Evolutionary conservation across 306 rosid species (phyloP).

Genomic region (Medicago arabica): DNA sequence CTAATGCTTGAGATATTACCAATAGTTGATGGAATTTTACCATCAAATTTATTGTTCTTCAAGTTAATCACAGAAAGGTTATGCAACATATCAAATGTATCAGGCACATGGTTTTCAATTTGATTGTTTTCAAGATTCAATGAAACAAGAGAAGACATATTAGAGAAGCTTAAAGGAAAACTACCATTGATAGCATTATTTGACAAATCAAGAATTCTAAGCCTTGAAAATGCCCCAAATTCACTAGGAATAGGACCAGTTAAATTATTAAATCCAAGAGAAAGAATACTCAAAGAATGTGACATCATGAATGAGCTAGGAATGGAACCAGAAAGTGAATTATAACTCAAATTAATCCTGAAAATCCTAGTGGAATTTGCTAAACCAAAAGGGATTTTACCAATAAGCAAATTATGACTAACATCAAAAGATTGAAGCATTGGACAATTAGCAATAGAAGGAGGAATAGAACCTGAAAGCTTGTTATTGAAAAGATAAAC

Average conservation of each 20-base stretch:
- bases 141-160: conserved; percentile 62
- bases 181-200: conserved; percentile 76
- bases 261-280: neutral
- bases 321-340: conserved; percentile 78
- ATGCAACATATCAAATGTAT: conserved; percentile 53
- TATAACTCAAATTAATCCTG: conserved; percentile 81
- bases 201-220: conserved; percentile 74
- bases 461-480: conserved; percentile 83
- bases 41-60: conserved; percentile 65
- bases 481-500: conserved; percentile 87
- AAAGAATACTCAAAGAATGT: conserved; percentile 62
- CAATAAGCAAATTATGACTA: conserved; percentile 73
- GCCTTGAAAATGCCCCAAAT: conserved; percentile 65
- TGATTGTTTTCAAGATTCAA: conserved; percentile 61
- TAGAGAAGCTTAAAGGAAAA: conserved; percentile 67
- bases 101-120: conserved; percentile 59
- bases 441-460: conserved; percentile 74
- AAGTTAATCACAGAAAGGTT: conserved; percentile 74
- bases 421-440: conserved; percentile 85
- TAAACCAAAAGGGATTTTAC: conserved; percentile 75
- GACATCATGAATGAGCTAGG: conserved; percentile 61
- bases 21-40: conserved; percentile 76
- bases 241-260: conserved; percentile 60
- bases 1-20: conserved; percentile 72
- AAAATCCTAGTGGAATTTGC: conserved; percentile 66